Conservation (phyloP, 305 asterid genomes). For the Caryopteris hybrid region DNA sequence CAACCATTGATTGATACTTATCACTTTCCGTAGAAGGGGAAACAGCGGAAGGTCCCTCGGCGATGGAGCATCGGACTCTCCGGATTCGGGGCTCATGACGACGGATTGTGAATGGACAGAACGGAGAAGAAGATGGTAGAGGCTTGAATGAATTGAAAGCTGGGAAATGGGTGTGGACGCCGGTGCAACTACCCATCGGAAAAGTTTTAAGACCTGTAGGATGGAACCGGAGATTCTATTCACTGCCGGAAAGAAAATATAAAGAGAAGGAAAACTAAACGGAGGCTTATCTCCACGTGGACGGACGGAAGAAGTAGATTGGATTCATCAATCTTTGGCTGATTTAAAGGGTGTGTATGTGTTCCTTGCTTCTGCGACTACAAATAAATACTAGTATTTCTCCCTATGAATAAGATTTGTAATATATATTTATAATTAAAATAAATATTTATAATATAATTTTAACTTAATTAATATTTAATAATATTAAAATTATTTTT, state of each 20-base stretch:
- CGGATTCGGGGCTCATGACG: conserved; percentile 20
- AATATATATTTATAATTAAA: too few species aligned
- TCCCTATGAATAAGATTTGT: too few species aligned
- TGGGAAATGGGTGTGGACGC: conserved; percentile 20
- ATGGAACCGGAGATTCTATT: not conserved
- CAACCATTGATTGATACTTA: conserved; percentile 28
- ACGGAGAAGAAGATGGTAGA: conserved; percentile 6
- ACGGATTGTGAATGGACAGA: conserved; percentile 2
- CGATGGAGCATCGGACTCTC: conserved; percentile 46
- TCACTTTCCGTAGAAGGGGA: conserved; percentile 29
- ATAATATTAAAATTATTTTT: too few species aligned
- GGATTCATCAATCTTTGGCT: not conserved
- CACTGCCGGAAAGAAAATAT: not conserved
- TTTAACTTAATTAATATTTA: too few species aligned
- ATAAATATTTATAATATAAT: too few species aligned
- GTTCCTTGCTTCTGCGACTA: too few species aligned
- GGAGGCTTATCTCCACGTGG: conserved; percentile 30
- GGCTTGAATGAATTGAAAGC: conserved; percentile 24
- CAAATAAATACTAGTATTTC: too few species aligned
- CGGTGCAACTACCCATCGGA: conserved; percentile 26
- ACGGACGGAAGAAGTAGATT: not conserved
- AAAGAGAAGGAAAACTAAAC: not conserved
- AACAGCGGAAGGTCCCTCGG: conserved; percentile 44
- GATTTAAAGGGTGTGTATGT: too few species aligned
- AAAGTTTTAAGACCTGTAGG: not conserved